Conservation (phyloP, 2,329 filamentous ascomycete genomes). For the Fusarium protoensiforme region DNA sequence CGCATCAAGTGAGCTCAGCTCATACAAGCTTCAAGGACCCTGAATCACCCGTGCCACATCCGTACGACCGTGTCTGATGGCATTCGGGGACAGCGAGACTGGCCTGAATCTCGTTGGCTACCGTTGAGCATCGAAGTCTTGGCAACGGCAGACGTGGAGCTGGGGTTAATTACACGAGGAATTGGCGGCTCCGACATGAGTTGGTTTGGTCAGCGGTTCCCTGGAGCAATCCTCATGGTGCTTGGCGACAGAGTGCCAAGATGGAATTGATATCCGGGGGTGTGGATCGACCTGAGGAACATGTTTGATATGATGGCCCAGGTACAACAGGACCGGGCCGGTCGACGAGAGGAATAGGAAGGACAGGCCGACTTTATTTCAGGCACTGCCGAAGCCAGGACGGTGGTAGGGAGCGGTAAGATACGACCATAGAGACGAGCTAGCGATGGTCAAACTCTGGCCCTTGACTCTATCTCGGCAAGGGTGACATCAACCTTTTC, state of each 20-base stretch:
- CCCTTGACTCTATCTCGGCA: constrained; percentile 13
- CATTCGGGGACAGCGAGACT: background rate
- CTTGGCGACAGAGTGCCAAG: constrained; percentile 26
- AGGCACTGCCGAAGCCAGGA: constrained; percentile 8
- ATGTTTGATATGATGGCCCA: constrained; percentile 1
- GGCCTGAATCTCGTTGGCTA: background rate
- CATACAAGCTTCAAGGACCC: background rate
- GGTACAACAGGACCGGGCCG: constrained; percentile 36
- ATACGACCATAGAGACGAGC: background rate
- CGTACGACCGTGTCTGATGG: background rate
- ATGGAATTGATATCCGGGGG: constrained; percentile 23
- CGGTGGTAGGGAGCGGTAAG: background rate
- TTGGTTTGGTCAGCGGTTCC: background rate
- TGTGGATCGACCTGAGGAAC: constrained; percentile 17
- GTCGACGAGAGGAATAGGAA: constrained; percentile 22
- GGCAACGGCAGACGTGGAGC: background rate
- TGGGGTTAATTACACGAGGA: background rate
- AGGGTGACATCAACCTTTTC: constrained; percentile 16
- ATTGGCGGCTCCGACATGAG: background rate
- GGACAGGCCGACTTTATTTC: constrained; percentile 8
- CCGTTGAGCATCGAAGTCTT: background rate
- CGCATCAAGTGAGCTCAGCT: background rate
- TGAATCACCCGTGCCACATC: background rate
- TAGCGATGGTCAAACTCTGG: background rate
- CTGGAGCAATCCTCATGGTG: background rate